Evolutionary conservation across 257 asterid species (phyloP), one percentile per base, ranked within the genome.

Genomic region (Capsicum rhomboideum): DNA sequence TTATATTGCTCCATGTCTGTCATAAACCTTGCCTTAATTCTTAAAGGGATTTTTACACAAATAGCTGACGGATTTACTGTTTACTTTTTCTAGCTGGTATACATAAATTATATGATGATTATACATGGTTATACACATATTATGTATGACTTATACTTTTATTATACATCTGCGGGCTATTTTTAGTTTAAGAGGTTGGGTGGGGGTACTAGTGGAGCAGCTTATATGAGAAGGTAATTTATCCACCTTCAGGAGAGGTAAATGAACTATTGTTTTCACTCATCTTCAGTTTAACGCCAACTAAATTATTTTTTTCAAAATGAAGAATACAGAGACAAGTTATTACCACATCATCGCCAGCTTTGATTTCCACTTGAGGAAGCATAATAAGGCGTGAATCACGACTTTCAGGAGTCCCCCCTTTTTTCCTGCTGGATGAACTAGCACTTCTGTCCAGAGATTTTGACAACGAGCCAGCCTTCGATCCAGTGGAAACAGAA

Each of bases 321-420:
- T 23, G 42, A 75, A 49, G 44, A 50, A 75, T 26, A 49, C 6
- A 49, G 44, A 29, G 44, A 26, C 40, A 50, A 16, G 44, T 75
- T 83, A 93, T 88, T 95, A 97, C 99, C 93, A 95, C 94, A 82
- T 95, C 97, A 86, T 97, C 98, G 29, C 98, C 89, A 89, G 96
- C 99, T 91, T 92, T 95, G 88, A 88, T 88, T 88, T 97, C 99
- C 86, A 97, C 98, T 72, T 95, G 93, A 81, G 99, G 99, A 86
- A 97, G 98, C 96, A 95, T 93, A 80, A 95, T 90, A 85, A 97
- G 91, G 63, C 96, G 97, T 26, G 98, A 92, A 89, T 92, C 98
- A 87, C 93, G 94, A 88, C 89, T 93, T 75, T 93, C 94, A 72
- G 94, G 96, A 86, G 95, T 90, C 55, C 93, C 97, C 53, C 87